Percentiles rank a stretch among this genome's conserved stretches.
Evolutionary conservation across 306 rosid genomes (phyloP).

Genomic region (Oemleria cerasiformis): DNA sequence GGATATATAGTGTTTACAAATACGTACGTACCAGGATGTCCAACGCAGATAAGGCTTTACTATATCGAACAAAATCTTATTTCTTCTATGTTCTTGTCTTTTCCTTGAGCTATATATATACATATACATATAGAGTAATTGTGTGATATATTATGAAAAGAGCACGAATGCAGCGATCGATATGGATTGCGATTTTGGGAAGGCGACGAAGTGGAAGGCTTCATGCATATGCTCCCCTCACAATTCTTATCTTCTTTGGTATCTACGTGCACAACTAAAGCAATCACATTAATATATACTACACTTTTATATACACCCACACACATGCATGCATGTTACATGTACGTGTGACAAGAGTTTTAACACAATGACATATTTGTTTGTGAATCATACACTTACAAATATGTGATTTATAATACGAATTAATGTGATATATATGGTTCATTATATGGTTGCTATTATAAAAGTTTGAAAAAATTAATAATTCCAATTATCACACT

Average conservation of each 20-base stretch:
- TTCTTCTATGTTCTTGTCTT: constrained; percentile 63
- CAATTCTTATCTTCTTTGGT: not conserved
- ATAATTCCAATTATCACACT: too few species aligned
- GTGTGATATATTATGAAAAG: not conserved
- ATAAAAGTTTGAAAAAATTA: too few species aligned
- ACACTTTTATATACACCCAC: not conserved
- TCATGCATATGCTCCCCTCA: constrained; percentile 21
- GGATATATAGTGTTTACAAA: constrained; percentile 30
- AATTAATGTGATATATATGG: too few species aligned
- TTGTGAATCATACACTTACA: too few species aligned
- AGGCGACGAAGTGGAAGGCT: constrained; percentile 19
- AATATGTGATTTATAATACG: too few species aligned
- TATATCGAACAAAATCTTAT: constrained; percentile 48
- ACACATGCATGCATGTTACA: not conserved
- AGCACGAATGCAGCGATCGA: constrained; percentile 2
- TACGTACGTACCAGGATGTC: constrained; percentile 69
- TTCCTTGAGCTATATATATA: constrained; percentile 38
- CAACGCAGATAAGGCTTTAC: constrained; percentile 37
- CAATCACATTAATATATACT: not conserved
- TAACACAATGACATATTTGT: too few species aligned
- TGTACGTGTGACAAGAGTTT: too few species aligned
- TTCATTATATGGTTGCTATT: too few species aligned
- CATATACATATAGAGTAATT: not conserved
- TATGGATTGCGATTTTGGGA: constrained; percentile 7
- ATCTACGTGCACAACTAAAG: not conserved